These are phyloP conservation scores for Lecanosticta acicola DNA, from an alignment of 2,329 filamentous ascomycete species.

Conservation along the genomic window DNA sequence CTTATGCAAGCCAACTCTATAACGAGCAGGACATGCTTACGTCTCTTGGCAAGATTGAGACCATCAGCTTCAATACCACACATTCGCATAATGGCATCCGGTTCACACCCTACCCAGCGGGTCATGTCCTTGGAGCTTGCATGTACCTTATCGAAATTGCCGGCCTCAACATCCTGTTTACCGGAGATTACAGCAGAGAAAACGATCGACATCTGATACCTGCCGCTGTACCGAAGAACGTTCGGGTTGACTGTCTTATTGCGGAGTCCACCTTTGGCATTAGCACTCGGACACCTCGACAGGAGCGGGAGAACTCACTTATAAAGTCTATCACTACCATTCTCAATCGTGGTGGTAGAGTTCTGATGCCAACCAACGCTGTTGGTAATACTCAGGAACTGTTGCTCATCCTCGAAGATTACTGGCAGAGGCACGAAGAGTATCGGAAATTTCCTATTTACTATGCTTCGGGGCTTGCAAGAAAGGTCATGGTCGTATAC, in stretches of 20 bases:
- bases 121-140: slow-evolving; percentile 93
- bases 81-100: slow-evolving; percentile 95
- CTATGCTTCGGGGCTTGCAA: slow-evolving; percentile 89
- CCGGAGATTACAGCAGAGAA: slow-evolving; percentile 93
- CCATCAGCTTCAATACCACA: slow-evolving; percentile 96
- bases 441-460: slow-evolving; percentile 92
- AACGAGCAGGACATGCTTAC: slow-evolving; percentile 92
- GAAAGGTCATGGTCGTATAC: slow-evolving; percentile 98
- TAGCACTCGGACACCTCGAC: slow-evolving; percentile 81
- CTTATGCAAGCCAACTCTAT: slow-evolving; percentile 65
- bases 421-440: slow-evolving; percentile 85
- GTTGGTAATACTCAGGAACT: slow-evolving; percentile 90
- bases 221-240: slow-evolving; percentile 77
- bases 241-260: slow-evolving; percentile 94
- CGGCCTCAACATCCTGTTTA: slow-evolving; percentile 93
- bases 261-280: slow-evolving; percentile 97
- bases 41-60: slow-evolving; percentile 90
- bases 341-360: slow-evolving; percentile 83
- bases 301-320: slow-evolving; percentile 85
- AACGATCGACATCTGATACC: slow-evolving; percentile 94
- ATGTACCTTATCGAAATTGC: slow-evolving; percentile 99
- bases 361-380: slow-evolving; percentile 91
- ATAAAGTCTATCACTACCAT: slow-evolving; percentile 95
- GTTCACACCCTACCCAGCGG: slow-evolving; percentile 93
- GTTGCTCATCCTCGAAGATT: slow-evolving; percentile 90